A percentile compares a stretch with the other conserved stretches of the same genome.
Evolutionary conservation across 164 flowering plant genomes (phyloP).

Genomic region (Vitis labrusca): DNA sequence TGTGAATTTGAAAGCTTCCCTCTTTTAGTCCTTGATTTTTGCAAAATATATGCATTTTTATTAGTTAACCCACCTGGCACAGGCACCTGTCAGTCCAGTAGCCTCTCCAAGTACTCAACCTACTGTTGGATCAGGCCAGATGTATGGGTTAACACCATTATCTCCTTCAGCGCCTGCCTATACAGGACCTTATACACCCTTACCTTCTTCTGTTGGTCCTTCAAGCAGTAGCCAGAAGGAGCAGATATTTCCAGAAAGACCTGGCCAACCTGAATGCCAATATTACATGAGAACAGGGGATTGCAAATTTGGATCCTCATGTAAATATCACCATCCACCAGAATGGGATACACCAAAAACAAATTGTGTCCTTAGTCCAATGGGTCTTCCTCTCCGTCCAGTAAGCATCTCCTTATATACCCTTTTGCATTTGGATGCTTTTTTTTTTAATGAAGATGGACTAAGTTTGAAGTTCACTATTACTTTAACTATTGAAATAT

Average conservation of each 20-base stretch:
- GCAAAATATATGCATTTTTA: background rate
- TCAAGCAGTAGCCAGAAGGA: slow-evolving; percentile 64
- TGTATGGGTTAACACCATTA: slow-evolving; percentile 61
- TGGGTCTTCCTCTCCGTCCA: slow-evolving; percentile 88
- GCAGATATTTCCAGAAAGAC: slow-evolving; percentile 77
- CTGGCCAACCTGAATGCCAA: slow-evolving; percentile 89
- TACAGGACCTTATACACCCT: slow-evolving; percentile 45
- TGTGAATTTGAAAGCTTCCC: slow-evolving; percentile 13
- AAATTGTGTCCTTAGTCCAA: slow-evolving; percentile 50
- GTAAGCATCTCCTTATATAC: slow-evolving; percentile 35
- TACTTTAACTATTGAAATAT: no score
- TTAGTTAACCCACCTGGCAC: slow-evolving; percentile 19
- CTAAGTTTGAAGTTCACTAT: background rate
- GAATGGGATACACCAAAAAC: slow-evolving; percentile 45
- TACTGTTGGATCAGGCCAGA: slow-evolving; percentile 43
- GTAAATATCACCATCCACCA: slow-evolving; percentile 90
- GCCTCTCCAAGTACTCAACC: slow-evolving; percentile 57
- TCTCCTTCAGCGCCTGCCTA: slow-evolving; percentile 73
- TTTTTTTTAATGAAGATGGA: background rate
- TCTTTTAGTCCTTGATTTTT: background rate
- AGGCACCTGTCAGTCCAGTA: slow-evolving; percentile 62
- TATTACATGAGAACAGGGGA: slow-evolving; percentile 89
- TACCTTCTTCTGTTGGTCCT: slow-evolving; percentile 46
- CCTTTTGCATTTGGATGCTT: background rate
- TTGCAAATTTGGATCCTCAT: slow-evolving; percentile 87